These are phyloP conservation scores for Arbutus unedo DNA, from an alignment of 148 eudicot genomes.

Conservation along the genomic window DNA sequence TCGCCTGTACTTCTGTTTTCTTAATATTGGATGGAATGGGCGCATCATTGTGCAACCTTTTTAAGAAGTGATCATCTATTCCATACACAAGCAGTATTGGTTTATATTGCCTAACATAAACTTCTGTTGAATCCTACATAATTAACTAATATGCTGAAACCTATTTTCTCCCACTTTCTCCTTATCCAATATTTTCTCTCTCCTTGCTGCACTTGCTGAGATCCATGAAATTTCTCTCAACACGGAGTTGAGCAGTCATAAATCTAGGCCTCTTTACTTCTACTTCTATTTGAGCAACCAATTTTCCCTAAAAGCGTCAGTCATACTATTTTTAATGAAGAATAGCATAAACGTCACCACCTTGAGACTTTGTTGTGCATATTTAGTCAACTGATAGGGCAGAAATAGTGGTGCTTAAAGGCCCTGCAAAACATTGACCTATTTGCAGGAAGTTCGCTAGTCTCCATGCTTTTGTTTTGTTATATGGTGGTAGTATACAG, in stretches of 20 bases:
- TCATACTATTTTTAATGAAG: background rate
- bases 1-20: background rate
- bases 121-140: background rate
- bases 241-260: background rate
- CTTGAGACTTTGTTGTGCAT: background rate
- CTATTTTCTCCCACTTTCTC: background rate
- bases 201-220: background rate
- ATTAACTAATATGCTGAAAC: background rate
- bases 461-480: background rate
- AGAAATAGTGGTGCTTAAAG: background rate
- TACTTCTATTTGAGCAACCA: background rate
- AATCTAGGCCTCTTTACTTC: background rate
- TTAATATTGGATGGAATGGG: background rate
- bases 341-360: background rate
- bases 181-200: background rate
- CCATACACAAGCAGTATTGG: background rate
- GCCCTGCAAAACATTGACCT: background rate
- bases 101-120: no score
- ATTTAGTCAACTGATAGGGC: background rate
- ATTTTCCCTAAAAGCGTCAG: background rate
- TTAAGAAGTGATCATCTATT: background rate
- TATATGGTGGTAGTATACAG: background rate
- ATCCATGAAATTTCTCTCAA: background rate
- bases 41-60: background rate
- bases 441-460: background rate